Evolutionary conservation across 2,329 filamentous ascomycete species (phyloP).

Genomic region (Trichoderma simmonsii): DNA sequence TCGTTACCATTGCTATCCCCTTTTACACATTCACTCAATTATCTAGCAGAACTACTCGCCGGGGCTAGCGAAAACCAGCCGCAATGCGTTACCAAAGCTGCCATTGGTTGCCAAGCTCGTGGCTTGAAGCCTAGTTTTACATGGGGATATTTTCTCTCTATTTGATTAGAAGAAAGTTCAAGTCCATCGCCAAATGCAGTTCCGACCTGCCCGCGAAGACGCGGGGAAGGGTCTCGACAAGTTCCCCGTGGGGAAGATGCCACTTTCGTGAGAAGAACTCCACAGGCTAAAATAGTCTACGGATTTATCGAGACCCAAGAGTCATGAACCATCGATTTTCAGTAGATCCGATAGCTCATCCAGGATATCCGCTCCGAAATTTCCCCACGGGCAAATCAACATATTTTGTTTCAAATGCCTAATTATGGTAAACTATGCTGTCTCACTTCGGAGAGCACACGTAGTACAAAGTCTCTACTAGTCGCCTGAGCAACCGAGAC

Average conservation of each 20-base stretch:
- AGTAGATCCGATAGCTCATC: background rate
- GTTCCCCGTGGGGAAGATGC: background rate
- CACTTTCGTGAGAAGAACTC: background rate
- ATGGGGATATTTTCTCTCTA: background rate
- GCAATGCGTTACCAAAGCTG: background rate
- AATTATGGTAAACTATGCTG: background rate
- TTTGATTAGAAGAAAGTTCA: background rate
- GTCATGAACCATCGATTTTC: background rate
- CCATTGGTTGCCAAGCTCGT: background rate
- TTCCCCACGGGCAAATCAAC: background rate
- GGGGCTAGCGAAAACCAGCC: background rate
- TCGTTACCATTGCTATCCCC: background rate
- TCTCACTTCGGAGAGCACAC: background rate
- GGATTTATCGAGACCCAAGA: background rate
- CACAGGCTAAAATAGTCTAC: background rate
- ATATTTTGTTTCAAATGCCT: background rate
- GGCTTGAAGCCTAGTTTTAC: background rate
- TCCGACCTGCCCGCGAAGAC: conserved; percentile 7
- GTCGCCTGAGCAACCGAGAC: background rate
- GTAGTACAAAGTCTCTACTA: background rate
- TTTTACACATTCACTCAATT: background rate
- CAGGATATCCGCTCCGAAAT: background rate
- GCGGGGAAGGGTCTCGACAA: background rate
- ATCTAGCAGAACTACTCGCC: background rate
- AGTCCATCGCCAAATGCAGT: background rate